Evolutionary conservation across 441 rosid species (phyloP), one percentile per base, ranked within the genome.

Genomic region (Populus hybrid): DNA sequence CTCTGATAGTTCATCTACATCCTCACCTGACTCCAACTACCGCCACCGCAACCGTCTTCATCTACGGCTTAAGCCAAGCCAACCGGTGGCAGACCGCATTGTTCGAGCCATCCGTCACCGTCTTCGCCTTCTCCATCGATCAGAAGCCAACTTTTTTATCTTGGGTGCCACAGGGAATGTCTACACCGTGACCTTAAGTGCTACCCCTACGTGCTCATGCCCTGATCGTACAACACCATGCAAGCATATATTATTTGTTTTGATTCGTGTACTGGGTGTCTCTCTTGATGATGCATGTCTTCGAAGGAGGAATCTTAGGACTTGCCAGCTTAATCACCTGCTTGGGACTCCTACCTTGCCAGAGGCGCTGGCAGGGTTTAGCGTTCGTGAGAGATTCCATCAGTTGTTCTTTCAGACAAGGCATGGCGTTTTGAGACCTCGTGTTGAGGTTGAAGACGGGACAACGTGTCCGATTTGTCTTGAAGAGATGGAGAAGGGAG

Each of bases 91-190:
- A 0, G 93, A 90, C 70, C 79, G 97, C 3, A 91, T 94, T 0
- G 66, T 73, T 65, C 88, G 98, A 3, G 97, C 98, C 36, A 84
- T 91, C 64, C 90, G 84, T 76, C 93, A 93, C 76, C 89, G 70
- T 9, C 87, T 93, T 50, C 90, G 78, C 34, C 91, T 93, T 78
- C 97, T 92, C 75, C 91, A 90, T 80, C 88, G 97, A 4, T 86
- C 91, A 0, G 86, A 87, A 0, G 84, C 89, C 36, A 79, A 75
- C 65, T 95, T 95, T 83, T 93, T 88, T 68, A 83, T 95, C 57
- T 81, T 95, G 0, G 98, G 98, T 19, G 94, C 92, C 9, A 93
- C 98, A 1, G 94, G 91, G 21, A 95, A 95, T 67, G 97, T 95
- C 18, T 93, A 95, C 83, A 91, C 91, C 24, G 97, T 95, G 23